Base-by-base conservation (phyloP, 2,329 filamentous ascomycete species). In the Iodosphaeria phyllophila region DNA sequence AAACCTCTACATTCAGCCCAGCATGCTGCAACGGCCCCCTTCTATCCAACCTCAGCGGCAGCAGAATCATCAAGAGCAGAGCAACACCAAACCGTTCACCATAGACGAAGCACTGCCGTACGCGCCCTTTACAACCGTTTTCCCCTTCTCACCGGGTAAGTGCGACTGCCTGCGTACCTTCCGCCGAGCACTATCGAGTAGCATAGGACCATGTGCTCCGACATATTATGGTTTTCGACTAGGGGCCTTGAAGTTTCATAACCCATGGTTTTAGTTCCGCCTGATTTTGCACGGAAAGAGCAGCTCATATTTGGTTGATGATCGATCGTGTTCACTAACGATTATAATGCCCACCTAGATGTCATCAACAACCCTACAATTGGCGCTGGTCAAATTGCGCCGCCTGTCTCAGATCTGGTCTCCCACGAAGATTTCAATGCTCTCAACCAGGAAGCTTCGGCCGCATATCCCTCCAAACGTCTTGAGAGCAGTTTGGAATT, bases 91-190 rank as follows among this genome's bases (percentile, higher is more conserved):
- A 27, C 59, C 70, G 2, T 69, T 73, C 41, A 64, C 64, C 4
- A 63, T 89, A 8, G 64, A 74, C 28, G 76, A 89, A 42, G 78
- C 78, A 16, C 57, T 89, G 22, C 75, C 77, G n/a, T 84, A 73
- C 49, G 79, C 78, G 25, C 79, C 80, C 13, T 74, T 86, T 43
- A 78, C 74, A 24, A 82, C 77, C 4, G 74, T 84, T 24, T 62
- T 79, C 26, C 78, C 79, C 3, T 80, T 86, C 47, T 68, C 76
- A 45, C 65, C 76, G 35, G 71, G 79, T 83, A 50, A 34, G 57
- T 41, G 28, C 31, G 26, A 30, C 28, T 32, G 27, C 31, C 15
- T 16, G 20, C 27, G 25, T 35, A 21, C 13, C 10, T 13, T 18
- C 7, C 16, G 11, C 16, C 17, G 11, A 16, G 20, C 17, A 18